Evolutionary conservation across 2,329 filamentous ascomycete species (phyloP).

Genomic region (Lachnellula hyalina): DNA sequence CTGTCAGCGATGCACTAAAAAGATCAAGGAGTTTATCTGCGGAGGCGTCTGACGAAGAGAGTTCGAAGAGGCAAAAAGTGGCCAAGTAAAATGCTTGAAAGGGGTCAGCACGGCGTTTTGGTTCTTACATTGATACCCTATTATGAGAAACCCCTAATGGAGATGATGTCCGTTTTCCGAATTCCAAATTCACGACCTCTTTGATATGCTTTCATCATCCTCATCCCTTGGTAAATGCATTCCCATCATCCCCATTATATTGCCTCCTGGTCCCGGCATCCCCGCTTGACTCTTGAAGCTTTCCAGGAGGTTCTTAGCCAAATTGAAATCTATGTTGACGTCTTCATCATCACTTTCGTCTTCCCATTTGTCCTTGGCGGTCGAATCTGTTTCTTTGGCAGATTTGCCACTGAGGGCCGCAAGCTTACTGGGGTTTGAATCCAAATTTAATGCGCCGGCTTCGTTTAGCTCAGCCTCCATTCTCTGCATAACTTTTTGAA

Average conservation of each 20-base stretch:
- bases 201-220: conserved; percentile 31
- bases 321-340: conserved; percentile 75
- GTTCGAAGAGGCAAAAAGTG: conserved; percentile 21
- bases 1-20: conserved; percentile 18
- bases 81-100: conserved; percentile 4
- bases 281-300: conserved; percentile 89
- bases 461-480: conserved; percentile 70
- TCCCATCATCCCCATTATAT: conserved; percentile 82
- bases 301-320: conserved; percentile 86
- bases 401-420: conserved; percentile 28
- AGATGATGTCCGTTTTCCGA: conserved; percentile 4
- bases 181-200: neutral
- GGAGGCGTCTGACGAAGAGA: conserved; percentile 4
- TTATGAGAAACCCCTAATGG: conserved; percentile 9
- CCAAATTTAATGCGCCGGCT: conserved; percentile 59
- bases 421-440: conserved; percentile 33
- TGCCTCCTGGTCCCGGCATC: conserved; percentile 78
- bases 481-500: conserved; percentile 58
- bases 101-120: conserved; percentile 18
- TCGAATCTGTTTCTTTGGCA: conserved; percentile 16
- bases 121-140: conserved; percentile 16
- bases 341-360: conserved; percentile 53
- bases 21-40: conserved; percentile 19
- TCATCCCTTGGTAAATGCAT: conserved; percentile 77
- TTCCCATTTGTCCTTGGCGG: conserved; percentile 28